Conservation (phyloP, 768 basidiomycete genomes). For the Mycena chlorophos region DNA sequence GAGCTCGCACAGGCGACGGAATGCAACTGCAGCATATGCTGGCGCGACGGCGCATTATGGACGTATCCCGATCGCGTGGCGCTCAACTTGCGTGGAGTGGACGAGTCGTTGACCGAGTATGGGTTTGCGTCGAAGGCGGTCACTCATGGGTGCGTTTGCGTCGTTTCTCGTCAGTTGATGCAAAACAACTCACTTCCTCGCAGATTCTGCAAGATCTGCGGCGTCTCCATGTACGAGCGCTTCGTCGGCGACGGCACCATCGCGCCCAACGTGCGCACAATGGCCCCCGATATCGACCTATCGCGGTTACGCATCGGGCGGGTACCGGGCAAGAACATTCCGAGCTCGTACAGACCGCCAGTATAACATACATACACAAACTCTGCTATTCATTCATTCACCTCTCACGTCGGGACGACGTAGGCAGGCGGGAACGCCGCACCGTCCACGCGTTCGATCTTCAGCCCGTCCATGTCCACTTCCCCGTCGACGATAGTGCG, state of each 20-base stretch:
- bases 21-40: slow-evolving; percentile 21
- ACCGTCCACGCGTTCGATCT: not conserved
- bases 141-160: not conserved
- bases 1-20: not conserved
- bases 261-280: not conserved
- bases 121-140: not conserved
- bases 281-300: not conserved
- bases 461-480: not conserved
- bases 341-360: too few species aligned
- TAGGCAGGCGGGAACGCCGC: not conserved
- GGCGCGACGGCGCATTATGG: not conserved
- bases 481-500: slow-evolving; percentile 10
- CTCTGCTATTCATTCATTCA: not conserved
- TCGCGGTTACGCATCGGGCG: not conserved
- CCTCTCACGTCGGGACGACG: not conserved
- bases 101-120: not conserved
- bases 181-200: not conserved
- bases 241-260: not conserved
- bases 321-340: too few species aligned
- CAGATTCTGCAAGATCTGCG: not conserved
- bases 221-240: not conserved
- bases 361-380: not conserved
- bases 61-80: not conserved
- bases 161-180: too few species aligned
- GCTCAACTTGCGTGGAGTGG: not conserved